Percentiles rank a stretch among this genome's conserved stretches.
phyloP scores from a whole-genome alignment of 768 basidiomycete genomes.

The Termitomyces sp. region DNA sequence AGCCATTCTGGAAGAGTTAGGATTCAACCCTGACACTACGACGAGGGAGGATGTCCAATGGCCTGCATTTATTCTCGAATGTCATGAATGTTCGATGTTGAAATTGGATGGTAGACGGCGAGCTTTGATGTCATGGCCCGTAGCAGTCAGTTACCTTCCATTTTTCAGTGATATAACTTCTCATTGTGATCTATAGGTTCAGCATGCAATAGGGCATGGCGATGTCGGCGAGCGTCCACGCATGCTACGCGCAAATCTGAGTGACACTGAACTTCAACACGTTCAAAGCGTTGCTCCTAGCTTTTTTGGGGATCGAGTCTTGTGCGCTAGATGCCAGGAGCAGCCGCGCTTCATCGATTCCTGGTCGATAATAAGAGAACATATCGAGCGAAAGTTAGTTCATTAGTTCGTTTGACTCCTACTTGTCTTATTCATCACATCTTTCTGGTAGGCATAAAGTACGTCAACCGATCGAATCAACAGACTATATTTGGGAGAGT shows the following conservation, averaged over 20 bases:
- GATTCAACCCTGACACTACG: constrained; percentile 1
- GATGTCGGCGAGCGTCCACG: background rate
- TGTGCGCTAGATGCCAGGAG: background rate
- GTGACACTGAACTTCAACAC: background rate
- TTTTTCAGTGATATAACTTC: background rate
- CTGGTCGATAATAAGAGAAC: background rate
- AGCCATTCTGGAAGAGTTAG: background rate
- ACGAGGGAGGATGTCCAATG: background rate
- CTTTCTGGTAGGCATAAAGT: background rate
- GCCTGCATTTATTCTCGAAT: background rate
- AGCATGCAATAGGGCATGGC: background rate
- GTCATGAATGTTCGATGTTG: background rate
- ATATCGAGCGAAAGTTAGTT: background rate
- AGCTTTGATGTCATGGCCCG: constrained; percentile 5
- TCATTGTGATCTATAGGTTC: background rate
- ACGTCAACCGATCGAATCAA: too few relatives aligned
- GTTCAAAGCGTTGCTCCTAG: background rate
- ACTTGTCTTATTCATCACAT: too few relatives aligned
- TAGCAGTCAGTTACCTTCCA: background rate
- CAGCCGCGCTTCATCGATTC: background rate
- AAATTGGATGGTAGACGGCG: background rate
- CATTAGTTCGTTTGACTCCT: background rate
- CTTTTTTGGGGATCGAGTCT: background rate
- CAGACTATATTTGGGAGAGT: background rate
- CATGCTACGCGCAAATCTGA: background rate